phyloP scores from a whole-genome alignment of 805 yeast genomes.

The Teunomyces gatunensis region DNA sequence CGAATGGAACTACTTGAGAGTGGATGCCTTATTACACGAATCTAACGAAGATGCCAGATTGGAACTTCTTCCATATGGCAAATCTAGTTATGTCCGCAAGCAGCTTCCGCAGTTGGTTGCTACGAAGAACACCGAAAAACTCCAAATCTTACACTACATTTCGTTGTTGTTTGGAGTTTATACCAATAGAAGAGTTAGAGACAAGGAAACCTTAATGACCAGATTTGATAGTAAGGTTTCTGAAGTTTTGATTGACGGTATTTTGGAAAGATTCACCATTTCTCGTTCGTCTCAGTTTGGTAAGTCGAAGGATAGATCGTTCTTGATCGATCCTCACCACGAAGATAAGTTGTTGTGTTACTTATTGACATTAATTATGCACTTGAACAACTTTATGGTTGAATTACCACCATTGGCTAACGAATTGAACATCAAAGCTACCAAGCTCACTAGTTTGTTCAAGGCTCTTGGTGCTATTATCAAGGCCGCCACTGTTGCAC shows the following conservation, averaged over 20 bases:
- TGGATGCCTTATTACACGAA: conserved; percentile 59
- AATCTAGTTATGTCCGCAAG: conserved; percentile 55
- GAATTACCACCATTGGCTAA: conserved; percentile 80
- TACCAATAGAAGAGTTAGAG: conserved; percentile 61
- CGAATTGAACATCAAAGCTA: conserved; percentile 79
- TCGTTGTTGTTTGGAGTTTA: conserved; percentile 80
- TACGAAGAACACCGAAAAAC: conserved; percentile 48
- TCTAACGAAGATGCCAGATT: conserved; percentile 44
- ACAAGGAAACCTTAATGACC: conserved; percentile 57
- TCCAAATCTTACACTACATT: conserved; percentile 75
- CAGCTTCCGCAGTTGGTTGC: conserved; percentile 40
- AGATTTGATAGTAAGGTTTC: conserved; percentile 66
- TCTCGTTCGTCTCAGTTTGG: conserved; percentile 64
- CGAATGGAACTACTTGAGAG: conserved; percentile 64
- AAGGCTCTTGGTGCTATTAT: conserved; percentile 80
- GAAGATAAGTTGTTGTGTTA: conserved; percentile 86
- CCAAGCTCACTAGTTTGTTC: conserved; percentile 64
- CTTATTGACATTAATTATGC: conserved; percentile 68
- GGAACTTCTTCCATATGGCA: conserved; percentile 60
- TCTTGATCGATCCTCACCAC: conserved; percentile 77
- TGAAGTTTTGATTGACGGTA: conserved; percentile 66
- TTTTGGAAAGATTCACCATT: conserved; percentile 70
- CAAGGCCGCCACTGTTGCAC: conserved; percentile 67
- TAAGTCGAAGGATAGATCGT: conserved; percentile 72
- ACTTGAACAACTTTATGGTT: conserved; percentile 69